Base-by-base conservation (phyloP, 495 filamentous ascomycete species). In the Xylona heveae region DNA sequence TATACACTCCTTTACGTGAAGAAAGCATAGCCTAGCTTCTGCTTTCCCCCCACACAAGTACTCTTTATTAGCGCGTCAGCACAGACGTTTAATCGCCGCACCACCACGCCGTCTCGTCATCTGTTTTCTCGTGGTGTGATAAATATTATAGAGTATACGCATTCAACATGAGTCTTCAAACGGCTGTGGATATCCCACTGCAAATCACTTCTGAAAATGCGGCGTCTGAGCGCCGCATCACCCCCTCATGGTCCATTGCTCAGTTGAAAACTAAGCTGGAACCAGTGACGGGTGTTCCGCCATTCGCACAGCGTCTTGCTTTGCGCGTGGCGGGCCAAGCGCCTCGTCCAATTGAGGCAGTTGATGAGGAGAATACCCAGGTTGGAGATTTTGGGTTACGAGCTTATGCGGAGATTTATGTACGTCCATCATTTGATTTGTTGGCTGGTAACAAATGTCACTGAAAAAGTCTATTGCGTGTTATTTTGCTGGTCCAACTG, bases 201-300 rank as follows among this genome's bases (percentile, higher is more conserved):
- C 64, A 74, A 37, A 74, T 97, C 50, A 73, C 68, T 34, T 83
- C 81, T 28, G 66, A 80, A 24, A 71, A 74, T 46, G 55, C 70
- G 13, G 60, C 61, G 19, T 78, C 79, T 21, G 88, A 97, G 47
- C 75, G 85, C 30, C 76, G 88, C 41, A 67, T 95, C 49, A 82
- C 78, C 6, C 84, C 85, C 2, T 78, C 84, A 43, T 97, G 90
- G 88, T 77, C 74, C 36, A 76, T 97, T 43, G 51, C 66, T 19
- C 74, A 82, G 44, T 62, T 94, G 34, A 95, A 91, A 53, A 52
- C 59, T 15, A 92, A 91, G 54, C 68, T 97, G 26, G 84, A 94
- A 48, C 77, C 84, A 38, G 69, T 97, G 55, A 97, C 88, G 2
- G 88, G 88, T 32, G 68, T 97, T 12, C 82, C 88, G 2, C 78